Percentiles rank a stretch among this genome's conserved stretches.
Evolutionary conservation across 208 protist species (phyloP).

Genomic region (Leishmania tropica): DNA sequence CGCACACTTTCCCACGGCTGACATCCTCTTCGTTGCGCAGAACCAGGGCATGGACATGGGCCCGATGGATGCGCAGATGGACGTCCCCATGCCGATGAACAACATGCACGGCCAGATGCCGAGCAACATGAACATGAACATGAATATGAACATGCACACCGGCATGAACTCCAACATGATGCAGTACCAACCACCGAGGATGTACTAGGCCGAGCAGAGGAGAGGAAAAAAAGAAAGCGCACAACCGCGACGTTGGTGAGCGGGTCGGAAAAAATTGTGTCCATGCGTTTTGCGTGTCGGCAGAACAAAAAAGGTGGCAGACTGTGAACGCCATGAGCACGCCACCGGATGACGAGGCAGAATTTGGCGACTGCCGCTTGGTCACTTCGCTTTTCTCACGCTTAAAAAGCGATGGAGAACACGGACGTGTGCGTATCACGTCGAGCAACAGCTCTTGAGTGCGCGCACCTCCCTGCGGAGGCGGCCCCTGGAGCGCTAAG

Average conservation of each 20-base stretch:
- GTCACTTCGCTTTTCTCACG: background rate
- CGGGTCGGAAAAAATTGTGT: background rate
- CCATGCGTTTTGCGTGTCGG: background rate
- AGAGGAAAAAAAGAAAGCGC: background rate
- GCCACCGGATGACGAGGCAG: background rate
- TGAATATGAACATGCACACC: constrained; percentile 31
- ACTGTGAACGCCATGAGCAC: background rate
- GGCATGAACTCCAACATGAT: constrained; percentile 32
- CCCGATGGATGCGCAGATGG: constrained; percentile 19
- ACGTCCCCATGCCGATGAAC: constrained; percentile 24
- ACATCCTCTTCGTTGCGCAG: constrained; percentile 20
- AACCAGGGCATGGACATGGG: constrained; percentile 11
- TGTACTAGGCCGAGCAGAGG: constrained; percentile 8
- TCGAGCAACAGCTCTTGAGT: background rate
- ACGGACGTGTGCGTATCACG: background rate
- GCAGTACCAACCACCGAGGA: constrained; percentile 27
- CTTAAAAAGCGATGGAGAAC: background rate
- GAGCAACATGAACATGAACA: constrained; percentile 28
- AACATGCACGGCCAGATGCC: constrained; percentile 30
- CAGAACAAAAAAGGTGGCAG: background rate
- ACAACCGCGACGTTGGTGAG: background rate
- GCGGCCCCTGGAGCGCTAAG: background rate
- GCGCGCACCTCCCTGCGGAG: background rate
- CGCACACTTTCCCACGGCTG: constrained; percentile 19
- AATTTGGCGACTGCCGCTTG: background rate